Conservation (phyloP, 2,329 filamentous ascomycete species). For the Botryotinia convoluta region DNA sequence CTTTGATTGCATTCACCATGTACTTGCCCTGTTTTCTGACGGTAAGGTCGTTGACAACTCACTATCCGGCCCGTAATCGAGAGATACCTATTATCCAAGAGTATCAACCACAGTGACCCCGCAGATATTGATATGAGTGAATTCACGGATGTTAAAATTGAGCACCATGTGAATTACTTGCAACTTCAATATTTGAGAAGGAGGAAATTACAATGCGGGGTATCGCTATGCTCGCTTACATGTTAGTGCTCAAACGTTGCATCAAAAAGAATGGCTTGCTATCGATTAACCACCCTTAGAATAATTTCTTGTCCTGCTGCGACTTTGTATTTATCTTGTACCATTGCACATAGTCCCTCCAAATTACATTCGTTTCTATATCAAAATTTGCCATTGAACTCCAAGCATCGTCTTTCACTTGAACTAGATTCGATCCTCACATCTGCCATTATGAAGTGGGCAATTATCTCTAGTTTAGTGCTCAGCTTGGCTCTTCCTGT, state of each 20-base stretch:
- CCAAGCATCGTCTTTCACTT: background rate
- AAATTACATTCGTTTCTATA: background rate
- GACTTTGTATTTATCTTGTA: background rate
- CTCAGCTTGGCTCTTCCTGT: background rate
- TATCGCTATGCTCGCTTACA: background rate
- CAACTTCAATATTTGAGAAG: background rate
- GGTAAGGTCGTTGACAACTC: background rate
- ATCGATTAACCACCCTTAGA: background rate
- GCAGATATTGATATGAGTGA: background rate
- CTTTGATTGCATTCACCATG: too few species aligned
- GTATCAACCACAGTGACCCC: background rate
- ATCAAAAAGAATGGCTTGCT: background rate
- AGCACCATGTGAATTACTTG: background rate
- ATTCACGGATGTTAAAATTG: background rate
- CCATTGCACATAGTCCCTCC: background rate
- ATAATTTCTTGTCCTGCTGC: background rate
- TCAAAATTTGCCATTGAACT: background rate
- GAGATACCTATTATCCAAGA: background rate
- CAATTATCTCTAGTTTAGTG: background rate
- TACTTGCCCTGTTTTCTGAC: background rate
- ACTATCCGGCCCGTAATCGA: background rate
- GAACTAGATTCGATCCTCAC: background rate
- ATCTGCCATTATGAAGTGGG: background rate
- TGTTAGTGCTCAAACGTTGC: background rate
- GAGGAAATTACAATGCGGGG: background rate